Percentiles rank a stretch among this genome's conserved stretches.
Conservation (phyloP, 345 rosid genomes). For the Balakata baccata region DNA sequence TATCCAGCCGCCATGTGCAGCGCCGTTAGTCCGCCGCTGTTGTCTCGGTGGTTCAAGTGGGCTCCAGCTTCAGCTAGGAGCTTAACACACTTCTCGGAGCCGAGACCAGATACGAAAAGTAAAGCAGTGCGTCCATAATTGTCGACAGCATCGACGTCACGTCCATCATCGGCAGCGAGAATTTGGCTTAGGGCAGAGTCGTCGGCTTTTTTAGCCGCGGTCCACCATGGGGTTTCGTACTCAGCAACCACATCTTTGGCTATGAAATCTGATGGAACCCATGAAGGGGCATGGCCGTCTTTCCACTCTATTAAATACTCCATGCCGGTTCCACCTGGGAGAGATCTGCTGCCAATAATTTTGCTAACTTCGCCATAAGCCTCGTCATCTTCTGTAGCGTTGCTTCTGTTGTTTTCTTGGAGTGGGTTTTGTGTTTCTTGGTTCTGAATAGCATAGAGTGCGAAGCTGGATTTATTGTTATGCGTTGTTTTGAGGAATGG, state of each 20-base stretch:
- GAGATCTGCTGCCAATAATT: constrained; percentile 72
- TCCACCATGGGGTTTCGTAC: constrained; percentile 93
- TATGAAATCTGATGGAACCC: constrained; percentile 67
- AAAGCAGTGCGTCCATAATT: constrained; percentile 77
- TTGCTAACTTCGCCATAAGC: constrained; percentile 71
- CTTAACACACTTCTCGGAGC: constrained; percentile 69
- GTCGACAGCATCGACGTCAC: constrained; percentile 77
- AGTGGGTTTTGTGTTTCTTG: constrained; percentile 37
- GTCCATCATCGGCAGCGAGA: constrained; percentile 45
- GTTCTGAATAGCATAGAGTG: constrained; percentile 45
- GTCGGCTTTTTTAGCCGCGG: constrained; percentile 86
- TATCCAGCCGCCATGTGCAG: constrained; percentile 95
- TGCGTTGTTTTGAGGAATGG: constrained; percentile 14
- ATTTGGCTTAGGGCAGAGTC: constrained; percentile 47
- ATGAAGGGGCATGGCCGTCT: constrained; percentile 80
- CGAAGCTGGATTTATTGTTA: constrained; percentile 16
- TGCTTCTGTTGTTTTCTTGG: neutral
- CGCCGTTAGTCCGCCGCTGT: constrained; percentile 69
- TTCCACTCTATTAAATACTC: constrained; percentile 89
- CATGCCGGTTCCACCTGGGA: constrained; percentile 48
- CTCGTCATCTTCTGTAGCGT: constrained; percentile 38
- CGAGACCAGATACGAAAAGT: constrained; percentile 75
- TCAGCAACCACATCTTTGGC: constrained; percentile 86
- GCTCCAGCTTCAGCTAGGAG: constrained; percentile 74
- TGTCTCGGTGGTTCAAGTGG: constrained; percentile 56